Evolutionary conservation across 2,329 filamentous ascomycete species (phyloP).

Genomic region (Colletotrichum lini): DNA sequence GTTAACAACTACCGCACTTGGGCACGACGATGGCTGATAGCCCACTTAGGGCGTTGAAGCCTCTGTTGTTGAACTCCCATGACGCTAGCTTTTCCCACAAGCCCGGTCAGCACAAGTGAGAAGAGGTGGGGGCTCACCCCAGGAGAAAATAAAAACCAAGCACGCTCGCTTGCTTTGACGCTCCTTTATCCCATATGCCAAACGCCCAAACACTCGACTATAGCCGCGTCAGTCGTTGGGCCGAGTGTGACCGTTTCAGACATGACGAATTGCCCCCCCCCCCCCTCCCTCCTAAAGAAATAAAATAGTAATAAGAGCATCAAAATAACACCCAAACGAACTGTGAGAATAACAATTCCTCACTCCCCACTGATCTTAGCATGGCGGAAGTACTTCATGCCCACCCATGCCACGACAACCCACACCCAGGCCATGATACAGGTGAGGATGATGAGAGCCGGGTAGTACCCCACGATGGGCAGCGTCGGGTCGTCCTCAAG

Average conservation of each 20-base stretch:
- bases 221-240: not conserved
- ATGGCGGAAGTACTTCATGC: constrained; percentile 99
- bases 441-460: constrained; percentile 91
- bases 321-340: too few relatives aligned
- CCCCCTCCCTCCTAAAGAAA: too few relatives aligned
- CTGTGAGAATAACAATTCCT: constrained; percentile 31
- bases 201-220: not conserved
- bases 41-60: not conserved
- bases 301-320: too few relatives aligned
- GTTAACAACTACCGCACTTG: not conserved
- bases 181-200: not conserved
- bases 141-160: not conserved
- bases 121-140: too few relatives aligned
- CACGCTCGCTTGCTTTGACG: constrained; percentile 2
- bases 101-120: not conserved
- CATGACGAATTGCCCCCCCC: not conserved
- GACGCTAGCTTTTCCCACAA: not conserved
- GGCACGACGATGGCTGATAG: not conserved
- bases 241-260: too few relatives aligned
- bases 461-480: constrained; percentile 97
- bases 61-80: too few relatives aligned
- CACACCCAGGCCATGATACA: constrained; percentile 99
- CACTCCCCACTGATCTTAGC: constrained; percentile 85
- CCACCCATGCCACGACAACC: constrained; percentile 97
- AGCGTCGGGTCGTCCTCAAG: constrained; percentile 94